phyloP scores from a whole-genome alignment of 2,329 filamentous ascomycete species.

The Cercospora zeae-maydis region DNA sequence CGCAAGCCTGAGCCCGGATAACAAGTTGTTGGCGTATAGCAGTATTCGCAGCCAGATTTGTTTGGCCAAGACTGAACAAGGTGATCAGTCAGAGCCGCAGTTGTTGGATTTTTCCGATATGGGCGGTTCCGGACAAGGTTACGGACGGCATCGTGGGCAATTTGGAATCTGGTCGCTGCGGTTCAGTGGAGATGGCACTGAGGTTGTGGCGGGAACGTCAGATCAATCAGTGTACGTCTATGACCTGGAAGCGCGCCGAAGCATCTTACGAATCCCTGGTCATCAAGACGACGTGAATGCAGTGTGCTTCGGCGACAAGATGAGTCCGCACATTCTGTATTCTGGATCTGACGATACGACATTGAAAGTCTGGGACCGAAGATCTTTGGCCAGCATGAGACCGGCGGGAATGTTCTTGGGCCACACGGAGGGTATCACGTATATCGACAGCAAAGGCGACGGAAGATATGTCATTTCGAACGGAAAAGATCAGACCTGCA shows the following conservation, averaged over 20 bases:
- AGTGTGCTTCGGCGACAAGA: constrained; percentile 87
- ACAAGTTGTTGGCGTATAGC: constrained; percentile 85
- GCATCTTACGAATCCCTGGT: constrained; percentile 70
- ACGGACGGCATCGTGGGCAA: constrained; percentile 30
- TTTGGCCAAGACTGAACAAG: constrained; percentile 80
- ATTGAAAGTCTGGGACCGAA: constrained; percentile 92
- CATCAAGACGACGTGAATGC: constrained; percentile 92
- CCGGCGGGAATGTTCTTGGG: constrained; percentile 63
- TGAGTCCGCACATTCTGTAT: constrained; percentile 89
- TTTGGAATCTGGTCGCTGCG: constrained; percentile 74
- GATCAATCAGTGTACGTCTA: constrained; percentile 79
- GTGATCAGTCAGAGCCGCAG: constrained; percentile 74
- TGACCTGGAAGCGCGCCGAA: constrained; percentile 76
- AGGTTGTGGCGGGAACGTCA: constrained; percentile 86
- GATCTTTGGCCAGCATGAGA: constrained; percentile 60
- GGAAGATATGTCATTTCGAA: constrained; percentile 88
- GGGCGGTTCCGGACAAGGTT: constrained; percentile 36
- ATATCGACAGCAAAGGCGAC: constrained; percentile 78
- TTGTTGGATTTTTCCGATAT: constrained; percentile 67
- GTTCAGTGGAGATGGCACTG: constrained; percentile 85
- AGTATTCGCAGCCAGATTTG: constrained; percentile 83
- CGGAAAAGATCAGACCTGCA: constrained; percentile 94
- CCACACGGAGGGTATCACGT: constrained; percentile 63
- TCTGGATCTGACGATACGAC: constrained; percentile 93
- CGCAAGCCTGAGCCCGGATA: constrained; percentile 85